Base-by-base conservation (phyloP, 768 basidiomycete species). In the Leccinum sublutescens region DNA sequence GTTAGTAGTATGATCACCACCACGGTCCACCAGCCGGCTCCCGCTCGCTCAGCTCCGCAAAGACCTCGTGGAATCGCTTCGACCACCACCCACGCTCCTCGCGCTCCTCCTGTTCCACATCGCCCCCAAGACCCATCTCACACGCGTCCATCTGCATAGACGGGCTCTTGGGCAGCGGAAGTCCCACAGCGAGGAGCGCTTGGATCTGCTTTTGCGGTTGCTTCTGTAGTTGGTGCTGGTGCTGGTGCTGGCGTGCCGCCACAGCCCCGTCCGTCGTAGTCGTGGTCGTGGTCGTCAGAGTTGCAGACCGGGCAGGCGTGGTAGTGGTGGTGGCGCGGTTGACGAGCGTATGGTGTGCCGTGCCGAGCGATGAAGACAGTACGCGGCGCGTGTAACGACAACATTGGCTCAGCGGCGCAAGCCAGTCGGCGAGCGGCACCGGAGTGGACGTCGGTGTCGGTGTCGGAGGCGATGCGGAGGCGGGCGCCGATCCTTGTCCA, bases 1-100 rank as follows among this genome's bases (percentile, higher is more conserved):
- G 38, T 40, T 17, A 17, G 17, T 17, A 7, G 15, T 8, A 29
- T 9, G 2, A 21, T 47, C 45, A 48, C 23, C 19, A 48, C 23
- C 47, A 48, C 47, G 47, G 23, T 48, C 23, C 23, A 12, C 47
- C 19, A 12, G 47, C 47, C 21, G 19, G 47, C 47, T 21, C 47
- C 21, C 47, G 63, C 57, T 65, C 61, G 58, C 81, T 81, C 63
- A 86, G 67, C 67, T 89, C 88, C 11, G 74, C 69, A 58, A 86
- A 71, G 12, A 88, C 82, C 62, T 86, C 80, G 63, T 84, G 83
- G 63, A 89, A 88, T 49, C 86, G 74, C 45, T 85, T 64, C 12
- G 83, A 77, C 89, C 90, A 91, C 87, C 87, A 91, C 4, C 82
- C 85, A 0, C 89, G 77, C 61, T 89, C 86, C 66, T 89, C 86